Evolutionary conservation across 2,329 filamentous ascomycete genomes (phyloP).

Genomic region (Colletotrichum sp.): DNA sequence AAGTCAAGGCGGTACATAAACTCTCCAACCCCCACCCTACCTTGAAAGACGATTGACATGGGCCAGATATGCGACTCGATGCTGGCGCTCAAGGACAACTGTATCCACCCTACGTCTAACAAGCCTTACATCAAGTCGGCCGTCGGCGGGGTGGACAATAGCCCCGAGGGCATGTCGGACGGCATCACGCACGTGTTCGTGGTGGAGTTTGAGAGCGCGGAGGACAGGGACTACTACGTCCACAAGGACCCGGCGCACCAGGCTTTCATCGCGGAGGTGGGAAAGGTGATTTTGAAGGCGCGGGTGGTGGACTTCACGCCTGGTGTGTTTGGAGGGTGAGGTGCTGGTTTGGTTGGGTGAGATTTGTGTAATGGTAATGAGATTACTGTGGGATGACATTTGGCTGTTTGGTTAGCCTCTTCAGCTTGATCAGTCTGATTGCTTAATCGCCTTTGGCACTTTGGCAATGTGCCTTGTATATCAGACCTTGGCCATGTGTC

Average conservation of each 20-base stretch:
- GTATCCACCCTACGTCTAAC: constrained; percentile 64
- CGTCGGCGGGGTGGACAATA: constrained; percentile 67
- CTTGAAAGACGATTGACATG: neutral
- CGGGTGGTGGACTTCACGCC: constrained; percentile 66
- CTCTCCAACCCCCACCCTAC: neutral
- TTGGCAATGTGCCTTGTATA: neutral
- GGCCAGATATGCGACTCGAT: constrained; percentile 34
- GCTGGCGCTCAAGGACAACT: constrained; percentile 60
- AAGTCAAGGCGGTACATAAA: constrained; percentile 59
- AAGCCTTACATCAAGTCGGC: constrained; percentile 64
- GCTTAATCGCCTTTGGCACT: neutral
- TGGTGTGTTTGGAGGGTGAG: constrained; percentile 38
- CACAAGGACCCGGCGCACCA: constrained; percentile 67
- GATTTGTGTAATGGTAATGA: neutral
- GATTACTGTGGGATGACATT: neutral
- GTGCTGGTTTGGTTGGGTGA: neutral
- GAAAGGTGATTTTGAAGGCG: constrained; percentile 54
- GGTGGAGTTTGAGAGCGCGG: constrained; percentile 65
- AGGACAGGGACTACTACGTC: constrained; percentile 74
- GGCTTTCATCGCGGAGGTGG: constrained; percentile 59
- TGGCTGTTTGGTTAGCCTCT: neutral
- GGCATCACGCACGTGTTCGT: constrained; percentile 75
- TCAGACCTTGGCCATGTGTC: neutral
- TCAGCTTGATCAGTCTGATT: neutral
- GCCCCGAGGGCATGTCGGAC: constrained; percentile 62